Base-by-base conservation (phyloP, 2,329 filamentous ascomycete genomes). In the Fusarium buharicum region DNA sequence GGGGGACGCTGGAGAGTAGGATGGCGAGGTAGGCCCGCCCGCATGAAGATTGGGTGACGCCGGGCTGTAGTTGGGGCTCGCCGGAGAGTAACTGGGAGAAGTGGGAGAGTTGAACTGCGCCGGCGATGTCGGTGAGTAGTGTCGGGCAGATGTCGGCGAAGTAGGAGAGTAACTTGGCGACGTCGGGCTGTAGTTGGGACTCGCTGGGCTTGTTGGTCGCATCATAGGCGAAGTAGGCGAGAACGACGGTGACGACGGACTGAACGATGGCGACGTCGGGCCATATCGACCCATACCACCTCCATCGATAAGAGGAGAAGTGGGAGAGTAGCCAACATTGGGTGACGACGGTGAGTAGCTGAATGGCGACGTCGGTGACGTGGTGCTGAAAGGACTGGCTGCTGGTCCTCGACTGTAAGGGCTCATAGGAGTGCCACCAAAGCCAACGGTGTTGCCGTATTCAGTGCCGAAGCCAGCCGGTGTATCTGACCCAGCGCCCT, bases 291-390 rank as follows among this genome's bases (percentile, higher is more conserved):
- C 76, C 28, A 76, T 79, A 73, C 86, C 72, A 45, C 81, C 49
- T 27, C 48, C 81, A 58, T 78, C 76, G 77, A 89, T 76, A 80
- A 86, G 78, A 28, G 84, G 91, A 43, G 91, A 94, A 1, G 91
- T 92, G 4, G 92, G 91, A 38, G 90, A 92, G 77, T 92, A 93
- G 3, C 85, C 74, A 9, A 85, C 86, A 34, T 86, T 86, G 44
- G 91, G 91, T 30, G 91, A 94, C 1, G 91, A 88, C 2, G 91
- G 91, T 40, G 90, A 92, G 77, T 92, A 93, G 30, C 79, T 81
- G 81, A 90, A 81, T 66, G 90, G 82, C 72, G 90, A 82, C 54
- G 87, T 81, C 66, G 90, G 78, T 28, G 90, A 91, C 4, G 87
- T 86, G 59, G 86, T 86, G 62, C 84, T 89, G 82, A 93, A 93